Base-by-base conservation (phyloP, 225 moss, liverwort and hornwort species). In the Neckera pumila region DNA sequence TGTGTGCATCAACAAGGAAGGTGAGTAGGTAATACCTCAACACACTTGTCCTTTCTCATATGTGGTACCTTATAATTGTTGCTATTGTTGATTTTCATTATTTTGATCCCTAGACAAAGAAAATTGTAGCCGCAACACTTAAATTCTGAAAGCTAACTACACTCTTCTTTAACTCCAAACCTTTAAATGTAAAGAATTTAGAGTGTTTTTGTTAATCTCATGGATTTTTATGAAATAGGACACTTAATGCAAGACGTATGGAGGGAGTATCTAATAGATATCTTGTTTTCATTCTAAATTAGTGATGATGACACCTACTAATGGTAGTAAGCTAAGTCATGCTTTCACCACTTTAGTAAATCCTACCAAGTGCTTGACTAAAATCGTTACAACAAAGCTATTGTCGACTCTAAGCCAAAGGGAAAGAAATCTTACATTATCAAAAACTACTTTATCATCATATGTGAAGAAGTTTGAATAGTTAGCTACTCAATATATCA, bases 201-300 rank as follows among this genome's bases (percentile, higher is more conserved):
- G 16, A 43, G 3, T 26, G 5, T 0, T 43, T 27, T 72, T n/a
- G n/a, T 72, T 72, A 42, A 43, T 25, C 4, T 25, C 6, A 42
- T 70, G 5, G 7, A 70, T 2, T 70, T 40, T 40, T 2, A 26
- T 70, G 3, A n/a, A n/a, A n/a, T n/a, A 21, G 7, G 21, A 22
- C 12, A 22, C 6, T 21, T n/a, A 12, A 67, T 66, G 36, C 5
- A 1, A n/a, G n/a, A n/a, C n/a, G 0, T 2, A n/a, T 2, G 3
- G 1, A n/a, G 1, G 12, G 7, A n/a, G 7, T n/a, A 21, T 22
- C 22, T 69, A 21, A 67, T 67, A n/a, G 36, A n/a, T n/a, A 20
- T 12, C 6, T 36, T n/a, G 19, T 7, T n/a, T n/a, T 67, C 36
- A n/a, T 67, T 67, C 67, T 21, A n/a, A 67, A 67, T 21, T 67